A percentile compares a stretch with the other conserved stretches of the same genome.
Evolutionary conservation across 1,284 basidiomycete species (phyloP).

Genomic region (Phylloporus gajari): DNA sequence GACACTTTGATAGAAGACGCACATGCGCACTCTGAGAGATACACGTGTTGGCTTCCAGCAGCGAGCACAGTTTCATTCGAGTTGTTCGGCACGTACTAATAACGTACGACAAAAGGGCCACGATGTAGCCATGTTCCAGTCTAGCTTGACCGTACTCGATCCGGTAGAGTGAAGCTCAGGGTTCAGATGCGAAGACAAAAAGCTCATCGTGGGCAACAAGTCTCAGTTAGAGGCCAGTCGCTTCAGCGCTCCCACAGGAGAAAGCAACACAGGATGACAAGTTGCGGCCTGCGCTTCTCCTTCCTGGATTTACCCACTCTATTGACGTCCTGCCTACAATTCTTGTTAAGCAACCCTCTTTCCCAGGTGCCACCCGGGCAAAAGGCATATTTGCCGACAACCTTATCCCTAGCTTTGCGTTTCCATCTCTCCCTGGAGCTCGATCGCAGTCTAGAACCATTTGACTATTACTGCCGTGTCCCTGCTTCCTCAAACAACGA

Average conservation of each 20-base stretch:
- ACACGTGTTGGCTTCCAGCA: slow-evolving; percentile 66
- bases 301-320: not conserved
- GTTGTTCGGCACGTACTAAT: slow-evolving; percentile 67
- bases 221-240: slow-evolving; percentile 45
- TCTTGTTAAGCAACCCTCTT: not conserved
- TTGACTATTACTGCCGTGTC: too few relatives aligned
- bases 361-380: slow-evolving; percentile 18
- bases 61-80: slow-evolving; percentile 71
- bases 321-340: not conserved
- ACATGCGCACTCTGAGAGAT: slow-evolving; percentile 53
- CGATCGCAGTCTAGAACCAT: too few relatives aligned
- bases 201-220: slow-evolving; percentile 47
- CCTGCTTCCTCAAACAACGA: not conserved
- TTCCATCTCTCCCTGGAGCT: too few relatives aligned
- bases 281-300: not conserved
- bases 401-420: too few relatives aligned
- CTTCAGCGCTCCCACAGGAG: slow-evolving; percentile 37
- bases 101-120: slow-evolving; percentile 39
- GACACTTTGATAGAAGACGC: slow-evolving; percentile 51
- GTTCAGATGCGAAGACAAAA: slow-evolving; percentile 46
- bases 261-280: slow-evolving; percentile 10
- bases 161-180: slow-evolving; percentile 56
- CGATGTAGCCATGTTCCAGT: slow-evolving; percentile 54
- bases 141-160: slow-evolving; percentile 57
- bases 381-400: slow-evolving; percentile 43